A percentile compares a stretch with the other conserved stretches of the same genome.
These are phyloP conservation scores for Firmiana major DNA, from an alignment of 345 rosid species.

Conservation along the genomic window DNA sequence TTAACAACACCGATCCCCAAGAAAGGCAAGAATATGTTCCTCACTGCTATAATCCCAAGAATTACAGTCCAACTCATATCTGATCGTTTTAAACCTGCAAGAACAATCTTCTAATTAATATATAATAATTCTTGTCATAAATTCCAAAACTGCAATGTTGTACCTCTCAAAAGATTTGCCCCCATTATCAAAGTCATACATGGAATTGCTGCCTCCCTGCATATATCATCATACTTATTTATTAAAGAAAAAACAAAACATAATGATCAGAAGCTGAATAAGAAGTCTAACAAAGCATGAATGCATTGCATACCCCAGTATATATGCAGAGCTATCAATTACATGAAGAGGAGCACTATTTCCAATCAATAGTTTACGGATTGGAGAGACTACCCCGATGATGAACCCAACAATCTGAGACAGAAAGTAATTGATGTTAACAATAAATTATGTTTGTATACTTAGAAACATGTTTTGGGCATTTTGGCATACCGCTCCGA, in stretches of 20 bases:
- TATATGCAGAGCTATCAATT: constrained; percentile 22
- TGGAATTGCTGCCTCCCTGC: constrained; percentile 45
- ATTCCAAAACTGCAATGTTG: background rate
- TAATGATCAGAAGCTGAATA: background rate
- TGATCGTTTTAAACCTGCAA: constrained; percentile 47
- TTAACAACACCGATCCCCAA: constrained; percentile 32
- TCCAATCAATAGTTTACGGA: constrained; percentile 36
- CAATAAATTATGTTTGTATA: background rate
- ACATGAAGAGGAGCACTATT: constrained; percentile 38
- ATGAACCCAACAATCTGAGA: constrained; percentile 27
- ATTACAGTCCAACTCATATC: constrained; percentile 16
- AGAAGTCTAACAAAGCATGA: background rate
- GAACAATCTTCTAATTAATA: background rate
- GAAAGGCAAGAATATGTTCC: constrained; percentile 34
- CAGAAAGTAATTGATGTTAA: background rate
- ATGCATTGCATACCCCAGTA: constrained; percentile 39
- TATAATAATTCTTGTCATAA: too few relatives aligned
- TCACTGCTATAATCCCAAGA: constrained; percentile 34
- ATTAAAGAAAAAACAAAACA: too few relatives aligned
- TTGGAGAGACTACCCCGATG: constrained; percentile 26
- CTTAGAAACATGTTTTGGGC: background rate
- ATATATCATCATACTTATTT: background rate
- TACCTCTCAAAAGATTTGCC: constrained; percentile 43
- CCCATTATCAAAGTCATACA: constrained; percentile 40
- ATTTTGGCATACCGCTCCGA: constrained; percentile 27